phyloP scores from a whole-genome alignment of 108 stramenopile genomes.

The Aurantiochytrium sp. region DNA sequence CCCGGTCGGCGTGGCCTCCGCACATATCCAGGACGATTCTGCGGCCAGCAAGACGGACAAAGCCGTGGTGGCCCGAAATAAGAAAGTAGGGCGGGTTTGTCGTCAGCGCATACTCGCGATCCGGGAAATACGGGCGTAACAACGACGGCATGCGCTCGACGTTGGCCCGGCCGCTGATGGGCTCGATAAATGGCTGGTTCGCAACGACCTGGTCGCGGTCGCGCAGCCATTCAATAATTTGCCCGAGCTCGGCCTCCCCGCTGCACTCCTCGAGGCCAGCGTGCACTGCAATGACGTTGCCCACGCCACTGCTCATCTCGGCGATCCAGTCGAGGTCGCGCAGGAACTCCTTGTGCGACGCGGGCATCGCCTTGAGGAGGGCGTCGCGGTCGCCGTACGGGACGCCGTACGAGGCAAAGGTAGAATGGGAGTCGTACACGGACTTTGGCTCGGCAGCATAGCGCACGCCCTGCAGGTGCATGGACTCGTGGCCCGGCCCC shows the following conservation, averaged over 20 bases:
- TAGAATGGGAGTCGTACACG: background rate
- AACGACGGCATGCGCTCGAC: slow-evolving; percentile 22
- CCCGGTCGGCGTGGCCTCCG: background rate
- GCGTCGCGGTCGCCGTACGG: background rate
- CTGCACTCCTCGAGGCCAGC: background rate
- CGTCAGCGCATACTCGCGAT: background rate
- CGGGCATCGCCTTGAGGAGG: background rate
- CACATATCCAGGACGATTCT: background rate
- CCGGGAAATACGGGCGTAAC: background rate
- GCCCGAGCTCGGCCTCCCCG: background rate
- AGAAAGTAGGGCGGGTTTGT: background rate
- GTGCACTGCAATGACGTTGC: background rate
- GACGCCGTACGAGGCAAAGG: slow-evolving; percentile 19
- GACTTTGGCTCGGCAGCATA: background rate
- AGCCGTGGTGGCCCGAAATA: slow-evolving; percentile 7
- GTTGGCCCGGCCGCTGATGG: background rate
- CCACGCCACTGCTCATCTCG: background rate
- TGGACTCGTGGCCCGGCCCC: background rate
- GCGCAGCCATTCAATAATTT: background rate
- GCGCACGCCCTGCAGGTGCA: slow-evolving; percentile 29
- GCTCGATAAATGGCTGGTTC: background rate
- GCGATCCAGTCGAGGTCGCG: background rate
- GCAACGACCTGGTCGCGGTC: background rate
- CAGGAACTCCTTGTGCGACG: background rate
- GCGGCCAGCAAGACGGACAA: background rate